Percentiles rank a stretch among this genome's conserved stretches.
Evolutionary conservation across 805 yeast genomes (phyloP).

Genomic region (Candida maesae): DNA sequence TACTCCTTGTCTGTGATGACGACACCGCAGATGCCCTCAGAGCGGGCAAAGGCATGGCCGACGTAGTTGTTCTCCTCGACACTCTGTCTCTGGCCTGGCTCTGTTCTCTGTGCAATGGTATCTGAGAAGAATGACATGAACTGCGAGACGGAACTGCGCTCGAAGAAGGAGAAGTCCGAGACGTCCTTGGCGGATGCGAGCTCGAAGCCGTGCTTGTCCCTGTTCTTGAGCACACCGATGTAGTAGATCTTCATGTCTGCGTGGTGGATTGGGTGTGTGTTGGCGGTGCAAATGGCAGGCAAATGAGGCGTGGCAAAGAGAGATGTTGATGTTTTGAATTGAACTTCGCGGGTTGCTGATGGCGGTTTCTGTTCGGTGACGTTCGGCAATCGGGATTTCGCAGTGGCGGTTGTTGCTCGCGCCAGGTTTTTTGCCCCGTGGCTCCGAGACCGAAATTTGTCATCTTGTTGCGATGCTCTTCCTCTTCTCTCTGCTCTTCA

Average conservation of each 20-base stretch:
- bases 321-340: conserved; percentile 1
- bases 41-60: conserved; percentile 87
- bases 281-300: too few species aligned
- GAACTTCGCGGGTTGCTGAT: conserved; percentile 1
- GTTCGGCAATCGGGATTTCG: too few species aligned
- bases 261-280: too few species aligned
- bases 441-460: conserved; percentile 10
- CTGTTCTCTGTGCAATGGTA: conserved; percentile 86
- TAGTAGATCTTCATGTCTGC: conserved; percentile 79
- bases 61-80: conserved; percentile 84
- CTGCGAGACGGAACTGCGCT: conserved; percentile 76
- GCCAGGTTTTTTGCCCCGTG: not conserved
- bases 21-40: conserved; percentile 91
- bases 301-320: not conserved
- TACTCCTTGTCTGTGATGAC: conserved; percentile 91
- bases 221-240: conserved; percentile 76
- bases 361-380: too few species aligned
- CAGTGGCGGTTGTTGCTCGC: conserved; percentile 1
- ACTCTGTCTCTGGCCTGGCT: conserved; percentile 87
- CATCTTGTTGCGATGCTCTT: conserved; percentile 7
- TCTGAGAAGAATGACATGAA: conserved; percentile 93
- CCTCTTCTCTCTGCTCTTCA: not conserved
- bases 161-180: conserved; percentile 84
- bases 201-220: conserved; percentile 62
- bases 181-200: conserved; percentile 78